Evolutionary conservation across 2,329 filamentous ascomycete genomes (phyloP).

Genomic region (Colletotrichum theobromicola): DNA sequence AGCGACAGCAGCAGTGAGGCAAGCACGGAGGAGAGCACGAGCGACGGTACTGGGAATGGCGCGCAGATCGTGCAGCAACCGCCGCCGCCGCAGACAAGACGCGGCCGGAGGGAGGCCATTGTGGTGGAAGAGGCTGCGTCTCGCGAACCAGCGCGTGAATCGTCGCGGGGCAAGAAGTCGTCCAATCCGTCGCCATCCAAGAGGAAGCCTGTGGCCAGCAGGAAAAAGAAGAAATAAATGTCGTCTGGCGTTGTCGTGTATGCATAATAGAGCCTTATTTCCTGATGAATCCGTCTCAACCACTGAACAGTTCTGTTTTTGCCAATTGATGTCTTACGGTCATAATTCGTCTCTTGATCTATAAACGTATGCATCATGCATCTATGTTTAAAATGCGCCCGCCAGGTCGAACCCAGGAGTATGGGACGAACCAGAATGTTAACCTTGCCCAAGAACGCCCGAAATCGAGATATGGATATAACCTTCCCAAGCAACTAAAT

Average conservation of each 20-base stretch:
- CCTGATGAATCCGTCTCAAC: not conserved
- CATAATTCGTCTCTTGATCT: constrained; percentile 7
- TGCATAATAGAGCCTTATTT: constrained; percentile 9
- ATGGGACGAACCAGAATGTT: not conserved
- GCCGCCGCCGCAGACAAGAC: not conserved
- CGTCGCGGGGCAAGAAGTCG: constrained; percentile 43
- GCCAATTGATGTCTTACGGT: not conserved
- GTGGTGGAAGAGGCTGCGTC: constrained; percentile 42
- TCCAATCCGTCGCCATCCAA: constrained; percentile 42
- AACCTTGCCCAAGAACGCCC: not conserved
- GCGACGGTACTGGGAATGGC: constrained; percentile 40
- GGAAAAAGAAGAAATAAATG: constrained; percentile 39
- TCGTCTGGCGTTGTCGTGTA: constrained; percentile 1
- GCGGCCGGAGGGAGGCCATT: constrained; percentile 37
- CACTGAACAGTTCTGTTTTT: too few relatives aligned
- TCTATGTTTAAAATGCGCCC: not conserved
- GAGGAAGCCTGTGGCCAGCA: constrained; percentile 38
- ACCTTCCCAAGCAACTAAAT: not conserved
- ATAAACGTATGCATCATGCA: constrained; percentile 6
- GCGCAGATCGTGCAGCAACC: constrained; percentile 36
- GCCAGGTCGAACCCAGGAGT: not conserved
- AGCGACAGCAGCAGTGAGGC: constrained; percentile 33
- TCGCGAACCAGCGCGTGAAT: constrained; percentile 27
- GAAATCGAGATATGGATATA: not conserved
- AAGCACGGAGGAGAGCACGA: constrained; percentile 35